A percentile compares a stretch with the other conserved stretches of the same genome.
These are phyloP conservation scores for Cytospora piceicola DNA, from an alignment of 2,329 filamentous ascomycete genomes.

Conservation along the genomic window DNA sequence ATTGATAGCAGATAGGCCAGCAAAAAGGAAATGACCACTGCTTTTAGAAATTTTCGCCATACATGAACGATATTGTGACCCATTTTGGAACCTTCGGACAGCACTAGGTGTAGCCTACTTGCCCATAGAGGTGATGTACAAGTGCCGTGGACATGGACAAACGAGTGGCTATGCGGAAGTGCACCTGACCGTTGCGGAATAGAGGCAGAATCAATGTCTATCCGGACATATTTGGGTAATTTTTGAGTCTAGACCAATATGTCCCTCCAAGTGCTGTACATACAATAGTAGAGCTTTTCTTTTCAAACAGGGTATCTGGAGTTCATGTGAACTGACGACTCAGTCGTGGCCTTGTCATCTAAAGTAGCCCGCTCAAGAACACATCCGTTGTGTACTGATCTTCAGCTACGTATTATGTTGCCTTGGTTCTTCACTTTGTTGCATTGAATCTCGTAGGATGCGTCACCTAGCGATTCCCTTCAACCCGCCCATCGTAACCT, in stretches of 20 bases:
- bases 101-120: neutral
- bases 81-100: neutral
- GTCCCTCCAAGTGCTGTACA: neutral
- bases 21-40: neutral
- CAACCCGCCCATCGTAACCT: slow-evolving; percentile 71
- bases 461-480: slow-evolving; percentile 38
- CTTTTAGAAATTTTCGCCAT: neutral
- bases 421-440: neutral
- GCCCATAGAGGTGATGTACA: neutral
- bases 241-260: too few species aligned
- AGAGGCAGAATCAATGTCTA: too few species aligned
- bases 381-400: neutral
- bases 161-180: neutral
- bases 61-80: neutral
- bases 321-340: too few species aligned
- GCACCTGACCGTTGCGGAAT: neutral
- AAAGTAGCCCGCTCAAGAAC: neutral
- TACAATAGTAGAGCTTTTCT: too few species aligned
- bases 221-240: too few species aligned
- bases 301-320: too few species aligned
- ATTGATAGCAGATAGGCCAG: slow-evolving; percentile 3
- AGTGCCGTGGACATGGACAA: neutral
- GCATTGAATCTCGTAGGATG: neutral
- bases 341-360: neutral
- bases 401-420: neutral